Evolutionary conservation across 2,329 filamentous ascomycete genomes (phyloP), one percentile per base, ranked within the genome.

Genomic region (Decorospora gaudefroyi): DNA sequence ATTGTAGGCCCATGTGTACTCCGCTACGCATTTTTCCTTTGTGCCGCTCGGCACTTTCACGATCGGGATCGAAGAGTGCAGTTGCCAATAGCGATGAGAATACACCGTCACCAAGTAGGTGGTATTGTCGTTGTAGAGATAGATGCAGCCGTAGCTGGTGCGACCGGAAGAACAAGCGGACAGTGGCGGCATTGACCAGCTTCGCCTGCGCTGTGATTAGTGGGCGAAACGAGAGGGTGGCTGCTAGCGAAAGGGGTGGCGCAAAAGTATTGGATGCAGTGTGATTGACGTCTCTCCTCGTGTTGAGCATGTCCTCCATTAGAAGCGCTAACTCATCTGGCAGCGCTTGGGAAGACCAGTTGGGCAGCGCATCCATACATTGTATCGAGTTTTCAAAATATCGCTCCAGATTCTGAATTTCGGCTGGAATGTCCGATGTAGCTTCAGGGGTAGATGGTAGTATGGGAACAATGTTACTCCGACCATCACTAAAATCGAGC

Each of bases 41-140:
- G 35, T 82, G 81, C 29, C 87, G 79, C 64, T 95, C 89, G 3
- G 90, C 87, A 17, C 86, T 87, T 56, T 88, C 85, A 34, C 93
- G 78, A 16, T 95, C 85, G 0, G 90, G 83, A 48, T 91, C 87
- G 60, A 97, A 97, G 0, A 99, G 76, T 1, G 90, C 87, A 40
- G 90, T 84, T 0, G 88, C 86, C 1, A 99, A 77, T 1, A 86
- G 83, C 36, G 86, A 86, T 38, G 86, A 84, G 66, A 96, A 96
- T 11, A 88, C 77, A 4, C 90, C 90, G 58, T 93, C 90, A 2
- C 90, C 87, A 5, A 97, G 76, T 1, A 97, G 78, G 38, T 95
- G 88, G 53, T 93, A 96, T 29, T 86, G 81, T 46, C 82, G 83
- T 60, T 95, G 90, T 1, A 95, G 64, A 4, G 78, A 76, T 0